These are phyloP conservation scores for Hericium alpestre DNA, from an alignment of 768 basidiomycete species.

Conservation along the genomic window DNA sequence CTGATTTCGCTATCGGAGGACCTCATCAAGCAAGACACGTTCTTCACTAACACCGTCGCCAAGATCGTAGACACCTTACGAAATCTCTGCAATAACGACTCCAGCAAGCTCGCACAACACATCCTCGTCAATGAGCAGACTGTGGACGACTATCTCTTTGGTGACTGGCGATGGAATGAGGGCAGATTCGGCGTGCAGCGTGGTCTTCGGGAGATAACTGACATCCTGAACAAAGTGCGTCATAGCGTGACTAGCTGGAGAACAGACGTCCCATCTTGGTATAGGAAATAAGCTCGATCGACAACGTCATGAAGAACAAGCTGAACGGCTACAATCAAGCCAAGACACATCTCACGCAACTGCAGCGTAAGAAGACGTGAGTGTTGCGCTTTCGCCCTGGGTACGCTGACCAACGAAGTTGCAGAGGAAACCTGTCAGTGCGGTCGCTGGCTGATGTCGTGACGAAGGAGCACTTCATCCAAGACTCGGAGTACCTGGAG, in stretches of 20 bases:
- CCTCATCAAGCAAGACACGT: constrained; percentile 81
- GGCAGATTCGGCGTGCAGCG: constrained; percentile 80
- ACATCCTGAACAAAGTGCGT: constrained; percentile 71
- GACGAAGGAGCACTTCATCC: constrained; percentile 67
- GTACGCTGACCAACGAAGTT: constrained; percentile 5
- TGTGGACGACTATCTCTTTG: constrained; percentile 71
- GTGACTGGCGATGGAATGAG: constrained; percentile 87
- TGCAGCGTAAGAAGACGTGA: constrained; percentile 92
- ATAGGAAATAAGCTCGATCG: constrained; percentile 91
- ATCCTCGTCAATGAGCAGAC: constrained; percentile 68
- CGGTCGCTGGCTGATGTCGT: constrained; percentile 81
- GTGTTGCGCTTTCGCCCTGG: constrained; percentile 13
- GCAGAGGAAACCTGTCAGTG: constrained; percentile 89
- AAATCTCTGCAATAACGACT: constrained; percentile 82
- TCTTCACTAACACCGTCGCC: constrained; percentile 80
- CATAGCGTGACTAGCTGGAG: neutral
- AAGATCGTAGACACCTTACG: constrained; percentile 92
- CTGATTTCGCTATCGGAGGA: constrained; percentile 86
- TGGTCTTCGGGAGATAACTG: constrained; percentile 75
- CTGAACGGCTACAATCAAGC: constrained; percentile 85
- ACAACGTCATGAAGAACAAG: constrained; percentile 88
- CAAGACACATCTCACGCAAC: constrained; percentile 82
- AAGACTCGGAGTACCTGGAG: constrained; percentile 89
- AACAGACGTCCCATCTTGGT: constrained; percentile 7
- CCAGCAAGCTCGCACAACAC: constrained; percentile 63